Conservation (phyloP, 768 basidiomycete species). For the Trametes cinnabarina region DNA sequence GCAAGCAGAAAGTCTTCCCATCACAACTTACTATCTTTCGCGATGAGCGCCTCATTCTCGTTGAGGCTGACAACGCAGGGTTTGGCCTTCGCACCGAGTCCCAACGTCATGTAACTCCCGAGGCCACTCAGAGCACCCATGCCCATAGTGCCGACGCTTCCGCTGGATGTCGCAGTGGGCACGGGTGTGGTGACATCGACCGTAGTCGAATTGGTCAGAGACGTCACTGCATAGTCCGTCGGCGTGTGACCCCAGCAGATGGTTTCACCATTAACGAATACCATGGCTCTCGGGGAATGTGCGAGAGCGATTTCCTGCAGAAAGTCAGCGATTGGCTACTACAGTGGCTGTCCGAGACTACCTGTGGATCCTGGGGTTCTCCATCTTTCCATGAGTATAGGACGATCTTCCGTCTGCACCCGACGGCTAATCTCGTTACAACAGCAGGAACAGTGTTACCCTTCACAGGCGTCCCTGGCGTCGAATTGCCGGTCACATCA, state of each 20-base stretch:
- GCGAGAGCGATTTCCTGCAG: slow-evolving; percentile 78
- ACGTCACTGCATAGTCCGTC: slow-evolving; percentile 74
- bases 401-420: slow-evolving; percentile 81
- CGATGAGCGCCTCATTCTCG: slow-evolving; percentile 65
- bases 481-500: slow-evolving; percentile 23
- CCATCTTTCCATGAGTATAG: slow-evolving; percentile 87
- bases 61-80: slow-evolving; percentile 55
- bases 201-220: slow-evolving; percentile 54
- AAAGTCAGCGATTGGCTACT: background rate
- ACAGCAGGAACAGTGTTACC: slow-evolving; percentile 57
- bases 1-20: too few relatives aligned
- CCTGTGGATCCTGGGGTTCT: slow-evolving; percentile 69
- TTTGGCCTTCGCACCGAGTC: slow-evolving; percentile 72
- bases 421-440: slow-evolving; percentile 78
- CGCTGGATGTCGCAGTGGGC: slow-evolving; percentile 32
- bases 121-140: slow-evolving; percentile 79
- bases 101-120: slow-evolving; percentile 83
- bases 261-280: slow-evolving; percentile 62
- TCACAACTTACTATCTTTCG: slow-evolving; percentile 78
- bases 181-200: slow-evolving; percentile 51
- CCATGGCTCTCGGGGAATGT: slow-evolving; percentile 85
- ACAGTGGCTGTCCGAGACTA: slow-evolving; percentile 32
- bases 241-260: slow-evolving; percentile 80
- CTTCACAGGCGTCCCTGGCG: slow-evolving; percentile 20
- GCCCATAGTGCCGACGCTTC: slow-evolving; percentile 46